Evolutionary conservation across 2,329 filamentous ascomycete species (phyloP), one percentile per base, ranked within the genome.

Genomic region (Seiridium cupressi): DNA sequence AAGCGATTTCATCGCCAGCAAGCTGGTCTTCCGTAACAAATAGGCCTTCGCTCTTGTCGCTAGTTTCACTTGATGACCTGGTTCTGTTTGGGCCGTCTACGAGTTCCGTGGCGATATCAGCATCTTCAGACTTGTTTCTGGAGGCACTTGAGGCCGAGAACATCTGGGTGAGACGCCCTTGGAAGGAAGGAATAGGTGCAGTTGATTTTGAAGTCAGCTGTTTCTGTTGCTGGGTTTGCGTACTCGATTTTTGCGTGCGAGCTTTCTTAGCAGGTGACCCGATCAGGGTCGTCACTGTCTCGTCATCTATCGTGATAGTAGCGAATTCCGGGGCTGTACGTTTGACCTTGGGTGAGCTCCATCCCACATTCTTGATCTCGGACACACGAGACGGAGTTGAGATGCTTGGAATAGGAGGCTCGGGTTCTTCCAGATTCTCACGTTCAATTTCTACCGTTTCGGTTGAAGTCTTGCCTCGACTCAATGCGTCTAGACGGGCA

Each of bases 291-390:
- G 85, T 89, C 4, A 87, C 81, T 0, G 88, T 91, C 51, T 81
- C 83, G 62, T 88, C 81, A 1, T 90, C 91, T 58, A 94, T 85
- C 0, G 89, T 93, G 53, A 94, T 90, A 2, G 89, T 91, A 26
- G 90, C 90, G 56, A 88, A 77, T 66, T 91, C 87, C 35, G 82
- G 76, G 1, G 84, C 82, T 2, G 82, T 76, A 40, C 89, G 82
- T 69, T 86, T 89, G 1, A 83, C 81, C 31, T 66, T 64, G 5
- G 67, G 64, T 11, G 68, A 62, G 35, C 57, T 66, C 34, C 60
- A 57, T 11, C 61, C 62, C 34, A 56, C 70, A 18, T 64, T 63
- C 42, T 65, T 70, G 18, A 67, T 63, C 9, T 69, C 68, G 44
- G 70, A 68, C 11, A 63, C 55, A 34, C 69, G 67, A 51, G 71